A percentile compares a stretch with the other conserved stretches of the same genome.
Evolutionary conservation across 257 asterid genomes (phyloP).

Genomic region (Asclepias syriaca): DNA sequence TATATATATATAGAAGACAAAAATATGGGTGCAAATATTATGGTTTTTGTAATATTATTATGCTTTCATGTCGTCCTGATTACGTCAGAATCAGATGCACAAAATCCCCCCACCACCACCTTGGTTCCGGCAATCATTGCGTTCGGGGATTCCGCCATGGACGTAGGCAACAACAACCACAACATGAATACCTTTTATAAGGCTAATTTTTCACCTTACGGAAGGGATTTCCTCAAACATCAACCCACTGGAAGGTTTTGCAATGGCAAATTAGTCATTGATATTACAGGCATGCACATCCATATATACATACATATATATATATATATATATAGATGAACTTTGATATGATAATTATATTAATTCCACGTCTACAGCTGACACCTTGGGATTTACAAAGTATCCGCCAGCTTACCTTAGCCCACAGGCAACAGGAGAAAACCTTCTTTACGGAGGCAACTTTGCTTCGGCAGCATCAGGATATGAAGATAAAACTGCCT

Average conservation of each 20-base stretch:
- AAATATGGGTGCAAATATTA: too few relatives aligned
- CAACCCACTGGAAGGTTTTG: slow-evolving; percentile 85
- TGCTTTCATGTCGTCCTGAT: too few relatives aligned
- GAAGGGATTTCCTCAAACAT: slow-evolving; percentile 54
- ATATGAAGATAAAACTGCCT: slow-evolving; percentile 74
- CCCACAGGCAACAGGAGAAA: slow-evolving; percentile 82
- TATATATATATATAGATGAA: not conserved
- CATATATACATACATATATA: not conserved
- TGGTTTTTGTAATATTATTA: too few relatives aligned
- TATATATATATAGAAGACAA: too few relatives aligned
- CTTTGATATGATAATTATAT: not conserved
- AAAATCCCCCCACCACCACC: not conserved
- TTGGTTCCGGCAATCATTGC: slow-evolving; percentile 72
- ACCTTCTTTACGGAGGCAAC: slow-evolving; percentile 70
- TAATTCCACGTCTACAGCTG: slow-evolving; percentile 42
- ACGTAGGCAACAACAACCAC: slow-evolving; percentile 76
- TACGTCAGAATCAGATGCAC: not conserved
- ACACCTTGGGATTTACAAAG: slow-evolving; percentile 62
- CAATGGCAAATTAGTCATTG: slow-evolving; percentile 85
- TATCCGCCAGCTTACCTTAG: slow-evolving; percentile 78
- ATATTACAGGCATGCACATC: slow-evolving; percentile 50
- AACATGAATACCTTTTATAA: slow-evolving; percentile 44
- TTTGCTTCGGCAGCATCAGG: slow-evolving; percentile 95
- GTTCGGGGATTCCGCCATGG: slow-evolving; percentile 76
- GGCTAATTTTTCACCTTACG: slow-evolving; percentile 85